Evolutionary conservation across 2,329 filamentous ascomycete genomes (phyloP), one percentile per base, ranked within the genome.

Genomic region (Aspergillus hortae): DNA sequence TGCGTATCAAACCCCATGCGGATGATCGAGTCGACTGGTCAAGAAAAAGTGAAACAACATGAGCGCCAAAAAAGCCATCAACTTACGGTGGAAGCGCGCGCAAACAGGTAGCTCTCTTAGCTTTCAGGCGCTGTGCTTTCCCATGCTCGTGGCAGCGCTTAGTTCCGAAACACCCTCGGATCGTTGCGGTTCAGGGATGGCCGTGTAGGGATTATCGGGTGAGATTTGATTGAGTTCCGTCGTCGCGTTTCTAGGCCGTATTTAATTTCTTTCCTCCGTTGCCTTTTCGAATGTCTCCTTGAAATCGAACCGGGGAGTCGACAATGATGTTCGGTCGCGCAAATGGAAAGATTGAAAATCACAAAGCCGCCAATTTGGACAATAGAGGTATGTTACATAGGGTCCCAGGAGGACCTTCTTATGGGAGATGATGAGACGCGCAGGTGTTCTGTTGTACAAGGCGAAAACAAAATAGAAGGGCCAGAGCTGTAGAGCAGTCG

Each of bases 31-130:
- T 38, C 35, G 35, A 38, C 35, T 17, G 15, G 35, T 17, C 35
- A 11, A 41, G 48, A 21, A 54, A 46, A 46, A 40, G 51, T 55
- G 56, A 56, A 57, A 49, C 53, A 51, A 33, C 41, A 48, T 50
- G 32, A 46, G 48, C 44, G 44, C 46, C 49, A 55, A 61, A 54
- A 21, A 53, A 35, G 38, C 41, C 21, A 21, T 15, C 35, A 56
- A 56, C 66, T 67, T 60, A 71, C 68, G 62, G 61, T 46, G 47
- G 50, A 59, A 54, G 57, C 58, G 57, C 59, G 56, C 61, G 55
- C 64, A 69, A 66, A 64, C 56, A 46, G 46, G 46, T 51, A 52
- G 50, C 41, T 46, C 48, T 45, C 44, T 52, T 51, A 58, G 57
- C 56, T 46, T 44, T 55, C 59, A 66, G 61, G 59, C 56, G 56